Base-by-base conservation (phyloP, 768 basidiomycete genomes). In the Imleria badia region DNA sequence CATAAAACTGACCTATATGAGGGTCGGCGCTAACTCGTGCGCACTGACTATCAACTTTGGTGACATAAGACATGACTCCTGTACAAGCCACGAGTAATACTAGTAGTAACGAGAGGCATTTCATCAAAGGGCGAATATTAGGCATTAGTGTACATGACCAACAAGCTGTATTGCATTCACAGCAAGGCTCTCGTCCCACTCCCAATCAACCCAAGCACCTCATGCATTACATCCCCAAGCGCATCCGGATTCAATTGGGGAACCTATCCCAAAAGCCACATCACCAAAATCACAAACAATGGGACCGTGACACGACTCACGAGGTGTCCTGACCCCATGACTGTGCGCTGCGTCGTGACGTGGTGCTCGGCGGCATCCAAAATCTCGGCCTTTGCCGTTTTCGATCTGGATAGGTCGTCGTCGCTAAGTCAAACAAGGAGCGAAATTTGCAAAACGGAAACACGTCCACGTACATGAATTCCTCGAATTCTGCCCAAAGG, bases 291-390 rank as follows among this genome's bases (percentile, higher is more conserved):
- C 20, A 30, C 33, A 29, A 38, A 42, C 8, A 22, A 46, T 19
- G 6, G 6, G 12, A 14, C 3, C 1, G 6, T 26, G 8, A 1
- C 12, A 36, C 6, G 6, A 60, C 64, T 45, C 40, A 72, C 69
- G 13, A 72, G 59, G 53, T 70, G 69, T 33, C 70, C 71, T 23
- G 70, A 64, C 13, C 63, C 71, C 50, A 50, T 51, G 23, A 70
- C 42, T 5, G 58, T 63, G 20, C 56, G 59, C 30, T 66, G 53
- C 14, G 69, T 58, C 20, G 33, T 15, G 8, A 72, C 35, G 23
- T 53, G 60, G 20, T 62, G 57, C 26, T 53, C 49, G 2, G 70
- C 60, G 3, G 70, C 70, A 20, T 66, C 62, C 48, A 72, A 42
- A 6, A 70, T 70, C 5, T 70, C 70, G 0, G 51, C 45, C 44